Conservation (phyloP, 1,284 basidiomycete genomes). For the Irpex sp. region DNA sequence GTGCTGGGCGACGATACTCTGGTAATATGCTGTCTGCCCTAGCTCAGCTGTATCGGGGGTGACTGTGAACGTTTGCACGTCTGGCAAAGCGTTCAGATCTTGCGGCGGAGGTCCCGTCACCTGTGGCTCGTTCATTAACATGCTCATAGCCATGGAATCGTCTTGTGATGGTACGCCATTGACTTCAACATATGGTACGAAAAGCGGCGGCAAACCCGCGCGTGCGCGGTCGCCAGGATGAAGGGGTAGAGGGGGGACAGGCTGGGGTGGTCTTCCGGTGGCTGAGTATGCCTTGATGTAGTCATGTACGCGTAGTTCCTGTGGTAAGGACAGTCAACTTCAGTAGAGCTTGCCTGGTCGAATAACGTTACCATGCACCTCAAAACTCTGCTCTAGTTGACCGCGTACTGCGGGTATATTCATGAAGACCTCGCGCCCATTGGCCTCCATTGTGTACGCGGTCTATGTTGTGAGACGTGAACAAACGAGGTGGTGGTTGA, state of each 20-base stretch:
- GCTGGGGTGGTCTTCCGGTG: conserved; percentile 40
- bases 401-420: conserved; percentile 18
- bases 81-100: conserved; percentile 27
- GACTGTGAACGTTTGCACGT: conserved; percentile 32
- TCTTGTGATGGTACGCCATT: conserved; percentile 11
- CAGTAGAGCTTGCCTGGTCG: conserved; percentile 5
- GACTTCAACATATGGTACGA: conserved; percentile 32
- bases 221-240: conserved; percentile 32
- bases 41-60: conserved; percentile 7
- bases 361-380: conserved; percentile 19
- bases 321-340: conserved; percentile 6
- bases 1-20: conserved; percentile 33
- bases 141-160: conserved; percentile 6
- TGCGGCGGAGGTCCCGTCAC: conserved; percentile 6
- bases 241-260: conserved; percentile 37
- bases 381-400: conserved; percentile 25
- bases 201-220: conserved; percentile 41
- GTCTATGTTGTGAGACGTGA: neutral
- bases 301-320: conserved; percentile 48
- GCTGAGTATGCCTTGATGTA: conserved; percentile 41
- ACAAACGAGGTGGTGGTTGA: neutral
- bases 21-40: conserved; percentile 27
- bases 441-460: neutral
- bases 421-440: conserved; percentile 19
- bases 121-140: neutral